A percentile compares a stretch with the other conserved stretches of the same genome.
These are phyloP conservation scores for Globisporangium echinulatum DNA, from an alignment of 352 stramenopile genomes.

Conservation along the genomic window DNA sequence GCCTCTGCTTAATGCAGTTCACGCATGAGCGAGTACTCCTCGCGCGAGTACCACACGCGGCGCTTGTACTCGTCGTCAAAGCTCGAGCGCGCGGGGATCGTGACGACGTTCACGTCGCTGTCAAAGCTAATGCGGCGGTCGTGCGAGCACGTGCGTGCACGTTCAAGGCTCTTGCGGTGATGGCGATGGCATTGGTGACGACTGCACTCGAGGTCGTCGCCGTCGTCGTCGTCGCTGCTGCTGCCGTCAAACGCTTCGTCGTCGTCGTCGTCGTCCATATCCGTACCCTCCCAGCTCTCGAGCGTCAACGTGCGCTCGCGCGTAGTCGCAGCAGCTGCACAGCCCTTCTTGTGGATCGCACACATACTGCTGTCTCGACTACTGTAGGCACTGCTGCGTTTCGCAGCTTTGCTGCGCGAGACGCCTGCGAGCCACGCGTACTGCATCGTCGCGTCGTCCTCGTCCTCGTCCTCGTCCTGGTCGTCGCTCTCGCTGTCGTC, in stretches of 20 bases:
- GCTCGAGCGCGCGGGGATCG: conserved; percentile 60
- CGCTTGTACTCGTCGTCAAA: conserved; percentile 77
- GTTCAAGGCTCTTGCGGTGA: conserved; percentile 20
- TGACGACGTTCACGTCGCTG: conserved; percentile 61
- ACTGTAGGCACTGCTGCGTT: background rate
- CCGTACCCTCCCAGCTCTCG: conserved; percentile 50
- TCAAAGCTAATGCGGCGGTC: conserved; percentile 75
- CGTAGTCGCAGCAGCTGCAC: conserved; percentile 25
- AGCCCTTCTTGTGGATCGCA: background rate
- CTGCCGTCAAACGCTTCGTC: conserved; percentile 31
- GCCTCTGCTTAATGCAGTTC: conserved; percentile 15
- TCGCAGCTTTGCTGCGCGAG: background rate
- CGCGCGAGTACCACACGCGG: conserved; percentile 67
- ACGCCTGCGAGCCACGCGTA: background rate
- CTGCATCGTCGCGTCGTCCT: conserved; percentile 28
- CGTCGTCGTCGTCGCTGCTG: conserved; percentile 34
- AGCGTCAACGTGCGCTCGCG: conserved; percentile 49
- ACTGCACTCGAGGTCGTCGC: conserved; percentile 20
- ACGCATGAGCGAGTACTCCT: conserved; percentile 56
- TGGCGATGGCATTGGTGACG: background rate
- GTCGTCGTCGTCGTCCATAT: conserved; percentile 46
- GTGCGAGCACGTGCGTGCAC: conserved; percentile 58
- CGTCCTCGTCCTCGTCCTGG: conserved; percentile 37
- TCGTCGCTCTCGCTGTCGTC: conserved; percentile 29
- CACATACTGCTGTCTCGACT: conserved; percentile 3